Conservation (phyloP, 805 yeast species). For the Kuraishia hungarica region DNA sequence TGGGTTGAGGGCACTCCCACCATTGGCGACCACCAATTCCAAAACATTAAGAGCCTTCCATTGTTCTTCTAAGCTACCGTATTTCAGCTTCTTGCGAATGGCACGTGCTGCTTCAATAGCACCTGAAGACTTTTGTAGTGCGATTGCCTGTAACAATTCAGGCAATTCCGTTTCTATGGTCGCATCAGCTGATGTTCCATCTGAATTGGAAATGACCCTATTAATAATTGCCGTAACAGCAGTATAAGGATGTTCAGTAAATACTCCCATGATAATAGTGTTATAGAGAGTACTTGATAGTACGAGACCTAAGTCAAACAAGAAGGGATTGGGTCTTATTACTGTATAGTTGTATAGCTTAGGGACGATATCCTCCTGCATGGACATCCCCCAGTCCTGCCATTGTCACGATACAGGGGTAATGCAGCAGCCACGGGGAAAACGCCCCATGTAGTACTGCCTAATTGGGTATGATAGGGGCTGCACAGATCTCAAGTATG, state of each 20-base stretch:
- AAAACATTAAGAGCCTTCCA: constrained; percentile 50
- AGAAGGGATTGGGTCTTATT: too few species aligned
- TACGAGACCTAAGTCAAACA: too few species aligned
- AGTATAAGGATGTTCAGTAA: constrained; percentile 56
- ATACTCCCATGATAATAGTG: constrained; percentile 34
- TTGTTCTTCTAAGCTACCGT: constrained; percentile 65
- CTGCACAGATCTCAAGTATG: not conserved
- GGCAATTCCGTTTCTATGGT: constrained; percentile 35
- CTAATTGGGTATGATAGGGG: not conserved
- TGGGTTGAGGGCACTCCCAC: constrained; percentile 30
- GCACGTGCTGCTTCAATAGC: constrained; percentile 85
- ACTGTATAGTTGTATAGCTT: too few species aligned
- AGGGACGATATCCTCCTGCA: too few species aligned
- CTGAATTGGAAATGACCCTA: constrained; percentile 33
- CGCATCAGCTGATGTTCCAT: constrained; percentile 33
- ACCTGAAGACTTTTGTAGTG: constrained; percentile 27
- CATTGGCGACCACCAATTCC: constrained; percentile 52
- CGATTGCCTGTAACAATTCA: constrained; percentile 49
- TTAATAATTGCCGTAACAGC: constrained; percentile 61
- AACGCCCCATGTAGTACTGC: not conserved
- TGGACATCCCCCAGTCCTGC: not conserved
- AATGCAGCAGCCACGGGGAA: not conserved
- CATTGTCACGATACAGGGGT: not conserved
- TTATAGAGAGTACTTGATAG: too few species aligned
- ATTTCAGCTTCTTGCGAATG: constrained; percentile 78